Conservation (phyloP, 805 yeast genomes). For the Candida chauliodis region DNA sequence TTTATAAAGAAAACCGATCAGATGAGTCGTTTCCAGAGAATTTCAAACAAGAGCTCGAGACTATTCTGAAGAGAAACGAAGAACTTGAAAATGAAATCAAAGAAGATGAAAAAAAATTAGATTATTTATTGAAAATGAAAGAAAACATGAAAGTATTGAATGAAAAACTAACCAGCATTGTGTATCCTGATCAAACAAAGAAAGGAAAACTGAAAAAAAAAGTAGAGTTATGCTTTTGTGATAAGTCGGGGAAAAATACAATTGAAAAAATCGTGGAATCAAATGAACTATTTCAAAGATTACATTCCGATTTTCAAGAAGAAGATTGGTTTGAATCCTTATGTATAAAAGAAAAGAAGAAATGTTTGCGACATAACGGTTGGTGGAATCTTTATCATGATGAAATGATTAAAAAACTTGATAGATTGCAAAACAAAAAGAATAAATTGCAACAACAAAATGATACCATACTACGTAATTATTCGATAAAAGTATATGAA, state of each 20-base stretch:
- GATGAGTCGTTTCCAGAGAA: constrained; percentile 9
- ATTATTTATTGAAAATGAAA: constrained; percentile 26
- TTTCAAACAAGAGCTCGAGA: constrained; percentile 8
- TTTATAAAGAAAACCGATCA: constrained; percentile 15
- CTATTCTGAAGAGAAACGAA: constrained; percentile 13
- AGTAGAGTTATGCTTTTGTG: constrained; percentile 54
- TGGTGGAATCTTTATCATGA: constrained; percentile 43
- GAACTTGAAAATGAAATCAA: constrained; percentile 4
- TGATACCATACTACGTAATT: constrained; percentile 28
- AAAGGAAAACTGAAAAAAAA: constrained; percentile 30
- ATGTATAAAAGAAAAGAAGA: constrained; percentile 53
- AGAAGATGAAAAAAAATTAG: constrained; percentile 13
- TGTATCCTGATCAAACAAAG: constrained; percentile 16
- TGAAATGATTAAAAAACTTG: constrained; percentile 24
- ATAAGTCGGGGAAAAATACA: constrained; percentile 16
- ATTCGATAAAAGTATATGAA: constrained; percentile 32
- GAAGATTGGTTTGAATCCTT: constrained; percentile 17
- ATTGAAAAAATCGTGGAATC: constrained; percentile 4
- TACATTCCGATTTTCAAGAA: constrained; percentile 14
- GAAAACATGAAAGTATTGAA: constrained; percentile 36
- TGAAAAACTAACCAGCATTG: constrained; percentile 24
- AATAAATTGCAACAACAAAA: constrained; percentile 24
- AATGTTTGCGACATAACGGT: constrained; percentile 53
- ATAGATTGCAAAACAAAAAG: constrained; percentile 33
- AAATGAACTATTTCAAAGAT: constrained; percentile 11